Evolutionary conservation across 495 filamentous ascomycete species (phyloP).

Genomic region (Tuber indicum): DNA sequence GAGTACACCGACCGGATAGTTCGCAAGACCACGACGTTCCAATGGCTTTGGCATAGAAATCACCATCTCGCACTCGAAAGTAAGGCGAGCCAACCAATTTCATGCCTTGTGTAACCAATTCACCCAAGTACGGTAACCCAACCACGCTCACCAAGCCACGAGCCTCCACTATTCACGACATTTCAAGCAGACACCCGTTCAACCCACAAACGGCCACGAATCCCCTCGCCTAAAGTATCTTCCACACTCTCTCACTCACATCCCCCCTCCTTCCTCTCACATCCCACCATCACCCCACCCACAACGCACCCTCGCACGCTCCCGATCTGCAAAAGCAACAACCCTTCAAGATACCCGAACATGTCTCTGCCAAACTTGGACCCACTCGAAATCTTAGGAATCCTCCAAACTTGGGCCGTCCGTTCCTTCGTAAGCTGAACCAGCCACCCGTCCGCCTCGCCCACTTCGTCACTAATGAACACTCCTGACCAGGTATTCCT

Average conservation of each 20-base stretch:
- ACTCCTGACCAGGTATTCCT: slow-evolving; percentile 52
- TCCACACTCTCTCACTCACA: not conserved
- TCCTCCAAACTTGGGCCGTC: slow-evolving; percentile 53
- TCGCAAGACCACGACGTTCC: not conserved
- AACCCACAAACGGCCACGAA: not conserved
- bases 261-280: not conserved
- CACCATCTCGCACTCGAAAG: not conserved
- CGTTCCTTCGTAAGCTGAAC: slow-evolving; percentile 55
- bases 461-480: not conserved
- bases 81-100: not conserved
- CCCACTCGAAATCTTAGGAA: not conserved
- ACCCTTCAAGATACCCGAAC: not conserved
- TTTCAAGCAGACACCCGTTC: not conserved
- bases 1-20: not conserved
- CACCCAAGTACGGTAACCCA: not conserved
- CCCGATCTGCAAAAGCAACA: not conserved
- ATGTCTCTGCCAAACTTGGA: not conserved
- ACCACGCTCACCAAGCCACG: not conserved
- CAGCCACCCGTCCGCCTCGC: not conserved
- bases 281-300: not conserved
- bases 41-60: not conserved
- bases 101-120: not conserved
- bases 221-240: not conserved
- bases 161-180: not conserved
- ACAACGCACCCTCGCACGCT: not conserved